A percentile compares a stretch with the other conserved stretches of the same genome.
Evolutionary conservation across 2,329 filamentous ascomycete genomes (phyloP).

Genomic region (Zymoseptoria crescenta): DNA sequence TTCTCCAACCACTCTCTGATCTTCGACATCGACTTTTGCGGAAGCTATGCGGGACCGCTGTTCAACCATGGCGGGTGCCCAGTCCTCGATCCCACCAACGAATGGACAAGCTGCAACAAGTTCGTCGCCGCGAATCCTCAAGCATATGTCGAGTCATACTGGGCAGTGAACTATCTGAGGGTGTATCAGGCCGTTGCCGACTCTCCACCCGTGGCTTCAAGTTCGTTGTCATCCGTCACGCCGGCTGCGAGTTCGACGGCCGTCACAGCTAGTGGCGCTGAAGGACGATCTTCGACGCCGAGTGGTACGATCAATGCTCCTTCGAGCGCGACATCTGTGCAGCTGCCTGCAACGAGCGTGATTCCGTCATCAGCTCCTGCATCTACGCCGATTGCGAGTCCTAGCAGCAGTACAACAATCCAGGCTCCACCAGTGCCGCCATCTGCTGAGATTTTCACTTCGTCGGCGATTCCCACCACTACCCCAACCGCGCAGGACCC

Average conservation of each 20-base stretch:
- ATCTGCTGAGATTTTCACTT: background rate
- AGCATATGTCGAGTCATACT: conserved; percentile 32
- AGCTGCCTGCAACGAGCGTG: background rate
- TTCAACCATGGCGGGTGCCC: conserved; percentile 20
- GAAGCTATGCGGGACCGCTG: conserved; percentile 29
- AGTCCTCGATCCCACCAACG: conserved; percentile 23
- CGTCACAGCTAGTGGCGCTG: conserved; percentile 10
- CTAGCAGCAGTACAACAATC: background rate
- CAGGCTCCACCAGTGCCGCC: background rate
- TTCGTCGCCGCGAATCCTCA: conserved; percentile 29
- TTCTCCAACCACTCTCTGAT: conserved; percentile 34
- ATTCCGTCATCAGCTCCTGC: background rate
- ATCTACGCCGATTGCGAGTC: background rate
- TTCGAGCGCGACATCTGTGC: background rate
- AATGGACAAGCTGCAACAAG: conserved; percentile 22
- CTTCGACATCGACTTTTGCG: conserved; percentile 36
- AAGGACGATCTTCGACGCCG: conserved; percentile 16
- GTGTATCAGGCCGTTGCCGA: conserved; percentile 32
- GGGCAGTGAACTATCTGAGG: conserved; percentile 34
- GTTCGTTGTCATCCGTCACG: conserved; percentile 18
- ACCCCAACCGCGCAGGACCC: no score
- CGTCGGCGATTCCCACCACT: background rate
- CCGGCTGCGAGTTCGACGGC: conserved; percentile 14
- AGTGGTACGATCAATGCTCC: conserved; percentile 5
- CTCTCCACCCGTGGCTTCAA: conserved; percentile 17